phyloP scores from a whole-genome alignment of 2,329 filamentous ascomycete species.

The Thielaviopsis punctulata region DNA sequence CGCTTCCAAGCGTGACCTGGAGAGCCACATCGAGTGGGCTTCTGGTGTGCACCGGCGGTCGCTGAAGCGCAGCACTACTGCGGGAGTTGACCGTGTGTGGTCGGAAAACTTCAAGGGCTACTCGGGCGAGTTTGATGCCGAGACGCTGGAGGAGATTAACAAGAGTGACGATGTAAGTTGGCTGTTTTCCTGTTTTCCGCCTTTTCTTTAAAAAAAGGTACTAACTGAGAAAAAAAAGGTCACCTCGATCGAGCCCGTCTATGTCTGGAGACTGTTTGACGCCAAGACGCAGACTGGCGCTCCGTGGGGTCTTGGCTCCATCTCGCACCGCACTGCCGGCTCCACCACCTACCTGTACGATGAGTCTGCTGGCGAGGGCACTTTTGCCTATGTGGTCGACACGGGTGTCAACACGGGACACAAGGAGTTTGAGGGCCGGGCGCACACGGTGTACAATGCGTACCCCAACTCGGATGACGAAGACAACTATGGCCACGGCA shows the following conservation, averaged over 20 bases:
- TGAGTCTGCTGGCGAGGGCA: slow-evolving; percentile 22
- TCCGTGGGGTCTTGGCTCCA: slow-evolving; percentile 27
- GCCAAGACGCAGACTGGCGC: slow-evolving; percentile 20
- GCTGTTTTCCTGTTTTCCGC: background rate
- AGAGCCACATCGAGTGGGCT: slow-evolving; percentile 20
- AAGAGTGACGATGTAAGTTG: slow-evolving; percentile 23
- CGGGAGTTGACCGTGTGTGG: slow-evolving; percentile 19
- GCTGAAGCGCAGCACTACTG: slow-evolving; percentile 19
- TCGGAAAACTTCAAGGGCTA: slow-evolving; percentile 22
- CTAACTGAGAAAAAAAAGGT: slow-evolving; percentile 13
- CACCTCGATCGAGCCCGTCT: slow-evolving; percentile 15
- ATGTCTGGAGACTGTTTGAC: slow-evolving; percentile 17
- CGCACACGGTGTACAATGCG: slow-evolving; percentile 92
- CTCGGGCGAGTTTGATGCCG: slow-evolving; percentile 24
- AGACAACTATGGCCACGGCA: slow-evolving; percentile 96
- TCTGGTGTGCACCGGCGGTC: slow-evolving; percentile 18
- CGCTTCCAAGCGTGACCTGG: slow-evolving; percentile 18
- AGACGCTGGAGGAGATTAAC: slow-evolving; percentile 24
- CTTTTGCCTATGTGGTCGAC: slow-evolving; percentile 37
- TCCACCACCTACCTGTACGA: slow-evolving; percentile 26
- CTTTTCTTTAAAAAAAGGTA: too few relatives aligned
- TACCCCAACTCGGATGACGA: slow-evolving; percentile 66
- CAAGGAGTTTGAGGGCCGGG: slow-evolving; percentile 42
- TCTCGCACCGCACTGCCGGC: slow-evolving; percentile 24
- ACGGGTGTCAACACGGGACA: slow-evolving; percentile 33